A percentile compares a stretch with the other conserved stretches of the same genome.
phyloP scores from a whole-genome alignment of 2,329 filamentous ascomycete genomes.

The Phoma herbarum region DNA sequence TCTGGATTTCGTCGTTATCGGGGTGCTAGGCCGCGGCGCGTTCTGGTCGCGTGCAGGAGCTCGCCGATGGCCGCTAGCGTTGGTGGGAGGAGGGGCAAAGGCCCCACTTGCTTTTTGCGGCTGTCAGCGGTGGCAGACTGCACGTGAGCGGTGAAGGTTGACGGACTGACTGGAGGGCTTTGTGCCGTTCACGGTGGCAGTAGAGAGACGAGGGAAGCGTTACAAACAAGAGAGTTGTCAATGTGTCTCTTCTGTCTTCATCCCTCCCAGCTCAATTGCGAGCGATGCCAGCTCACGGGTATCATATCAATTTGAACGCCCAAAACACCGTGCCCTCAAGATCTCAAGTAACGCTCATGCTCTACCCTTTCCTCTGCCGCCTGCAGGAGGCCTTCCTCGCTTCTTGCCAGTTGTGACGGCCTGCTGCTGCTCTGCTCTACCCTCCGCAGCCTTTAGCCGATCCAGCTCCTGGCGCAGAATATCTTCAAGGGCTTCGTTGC shows the following conservation, averaged over 20 bases:
- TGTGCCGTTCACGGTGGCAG: not conserved
- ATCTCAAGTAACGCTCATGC: not conserved
- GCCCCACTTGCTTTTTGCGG: conserved; percentile 17
- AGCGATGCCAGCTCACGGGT: conserved; percentile 6
- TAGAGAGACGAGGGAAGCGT: not conserved
- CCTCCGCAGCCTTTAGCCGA: conserved; percentile 45
- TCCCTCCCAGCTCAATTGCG: not conserved
- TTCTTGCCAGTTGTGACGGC: conserved; percentile 20
- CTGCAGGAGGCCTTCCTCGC: conserved; percentile 34
- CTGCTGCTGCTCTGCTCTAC: conserved; percentile 29
- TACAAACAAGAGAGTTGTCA: not conserved
- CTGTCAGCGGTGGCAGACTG: not conserved
- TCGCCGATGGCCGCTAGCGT: conserved; percentile 37
- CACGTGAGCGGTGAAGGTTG: conserved; percentile 11
- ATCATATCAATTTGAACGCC: conserved; percentile 11
- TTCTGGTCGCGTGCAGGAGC: conserved; percentile 33
- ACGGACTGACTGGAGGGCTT: not conserved
- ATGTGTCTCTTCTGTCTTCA: not conserved
- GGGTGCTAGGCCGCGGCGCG: conserved; percentile 13
- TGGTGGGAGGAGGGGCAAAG: conserved; percentile 16
- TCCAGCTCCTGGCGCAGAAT: conserved; percentile 78
- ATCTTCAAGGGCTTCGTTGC: conserved; percentile 83
- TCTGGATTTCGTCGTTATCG: conserved; percentile 24
- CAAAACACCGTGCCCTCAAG: not conserved
- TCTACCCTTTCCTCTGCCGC: conserved; percentile 36